phyloP scores from a whole-genome alignment of 306 rosid genomes.

The Astragalus glycyphyllos region DNA sequence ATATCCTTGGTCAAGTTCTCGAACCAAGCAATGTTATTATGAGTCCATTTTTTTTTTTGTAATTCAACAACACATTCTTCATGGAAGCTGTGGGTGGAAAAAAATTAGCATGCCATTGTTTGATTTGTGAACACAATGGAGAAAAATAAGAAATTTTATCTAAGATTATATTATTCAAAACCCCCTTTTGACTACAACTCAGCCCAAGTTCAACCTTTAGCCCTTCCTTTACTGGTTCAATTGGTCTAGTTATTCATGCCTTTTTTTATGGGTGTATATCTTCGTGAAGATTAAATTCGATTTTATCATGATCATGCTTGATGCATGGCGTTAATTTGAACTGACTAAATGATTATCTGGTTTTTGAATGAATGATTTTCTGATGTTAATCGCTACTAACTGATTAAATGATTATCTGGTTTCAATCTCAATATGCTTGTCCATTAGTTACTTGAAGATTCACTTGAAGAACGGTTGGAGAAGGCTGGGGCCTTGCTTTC shows the following conservation, averaged over 20 bases:
- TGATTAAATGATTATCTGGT: slow-evolving; percentile 26
- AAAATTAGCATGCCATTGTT: not conserved
- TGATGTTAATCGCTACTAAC: slow-evolving; percentile 12
- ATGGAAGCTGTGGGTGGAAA: not conserved
- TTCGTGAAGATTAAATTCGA: slow-evolving; percentile 12
- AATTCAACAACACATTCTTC: not conserved
- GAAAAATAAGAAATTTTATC: not conserved
- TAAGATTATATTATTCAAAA: slow-evolving; percentile 2
- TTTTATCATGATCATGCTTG: not conserved
- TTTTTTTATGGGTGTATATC: slow-evolving; percentile 9
- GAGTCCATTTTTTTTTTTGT: not conserved
- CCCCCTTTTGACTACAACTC: not conserved
- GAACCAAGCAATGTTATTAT: not conserved
- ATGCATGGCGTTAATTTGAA: slow-evolving; percentile 9
- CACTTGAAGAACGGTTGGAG: slow-evolving; percentile 86
- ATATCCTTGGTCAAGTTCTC: not conserved
- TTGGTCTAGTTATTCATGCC: not conserved
- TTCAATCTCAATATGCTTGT: slow-evolving; percentile 33
- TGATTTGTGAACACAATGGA: not conserved
- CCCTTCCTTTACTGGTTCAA: not conserved
- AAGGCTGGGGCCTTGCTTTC: slow-evolving; percentile 76
- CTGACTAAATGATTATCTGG: not conserved
- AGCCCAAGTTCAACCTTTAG: not conserved
- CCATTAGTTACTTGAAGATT: slow-evolving; percentile 86
- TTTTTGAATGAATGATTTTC: slow-evolving; percentile 15